Evolutionary conservation across 768 basidiomycete species (phyloP), one percentile per base, ranked within the genome.

Genomic region (Tulasnella sp.): DNA sequence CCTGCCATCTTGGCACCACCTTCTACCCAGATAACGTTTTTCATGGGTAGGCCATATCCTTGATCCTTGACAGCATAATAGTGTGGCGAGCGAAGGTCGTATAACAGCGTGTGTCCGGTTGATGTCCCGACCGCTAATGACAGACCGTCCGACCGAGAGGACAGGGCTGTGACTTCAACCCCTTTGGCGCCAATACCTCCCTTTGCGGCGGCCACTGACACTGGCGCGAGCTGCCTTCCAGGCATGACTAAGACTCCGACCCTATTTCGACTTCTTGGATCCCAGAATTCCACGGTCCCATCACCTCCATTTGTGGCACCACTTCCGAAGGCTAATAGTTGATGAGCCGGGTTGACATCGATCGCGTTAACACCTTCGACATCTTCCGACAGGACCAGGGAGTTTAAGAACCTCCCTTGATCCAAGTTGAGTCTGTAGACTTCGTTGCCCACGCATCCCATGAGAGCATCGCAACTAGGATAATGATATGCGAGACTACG

Each of bases 101-200:
- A 99, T 20, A 99, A 88, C 5, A 99, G 87, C 0, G 96, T 96
- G 84, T 99, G 96, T 0, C 98, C 98, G 0, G 96, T 95, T 12
- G 95, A 96, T 1, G 97, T 98, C 20, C 97, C 98, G 48, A 99
- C 89, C 0, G 97, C 98, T 82, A 99, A 93, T 24, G 95, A 95
- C 28, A 99, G 89, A 0, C 98, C 98, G 84, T 99, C 98, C 8
- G 89, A 87, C 64, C 96, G 90, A 18, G 95, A 94, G 8, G 95
- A 88, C 40, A 99, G 90, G 3, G 96, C 93, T 0, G 98, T 98
- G 22, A 97, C 91, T 72, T 92, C 90, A 50, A 95, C 84, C 41
- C 85, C 78, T 80, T 83, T 50, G 60, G 83, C 84, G 6, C 85
- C 82, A 7, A 84, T 85, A 8, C n/a, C 37, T 6, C 85, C 85